A percentile compares a stretch with the other conserved stretches of the same genome.
These are phyloP conservation scores for Primulina huaijiensis DNA, from an alignment of 257 asterid genomes.

Conservation along the genomic window DNA sequence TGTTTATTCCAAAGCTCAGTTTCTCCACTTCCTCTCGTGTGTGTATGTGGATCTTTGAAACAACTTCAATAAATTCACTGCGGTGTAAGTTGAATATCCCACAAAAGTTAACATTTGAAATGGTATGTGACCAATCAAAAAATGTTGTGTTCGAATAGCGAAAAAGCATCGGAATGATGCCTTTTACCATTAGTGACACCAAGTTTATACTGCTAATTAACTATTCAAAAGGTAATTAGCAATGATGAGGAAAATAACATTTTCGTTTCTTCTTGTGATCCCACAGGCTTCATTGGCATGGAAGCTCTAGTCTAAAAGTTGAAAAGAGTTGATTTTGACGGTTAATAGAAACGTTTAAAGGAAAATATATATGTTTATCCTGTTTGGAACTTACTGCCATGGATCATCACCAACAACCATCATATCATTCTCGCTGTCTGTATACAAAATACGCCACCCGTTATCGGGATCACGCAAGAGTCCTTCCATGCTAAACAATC, in stretches of 20 bases:
- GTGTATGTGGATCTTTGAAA: conserved; percentile 76
- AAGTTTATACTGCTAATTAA: background rate
- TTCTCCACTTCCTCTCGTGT: conserved; percentile 92
- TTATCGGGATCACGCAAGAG: conserved; percentile 66
- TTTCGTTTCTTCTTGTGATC: background rate
- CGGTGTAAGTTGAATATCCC: conserved; percentile 18
- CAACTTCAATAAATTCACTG: conserved; percentile 89
- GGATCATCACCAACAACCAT: conserved; percentile 99
- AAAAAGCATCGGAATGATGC: background rate
- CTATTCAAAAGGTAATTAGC: background rate
- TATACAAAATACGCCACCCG: conserved; percentile 89
- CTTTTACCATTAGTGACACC: background rate
- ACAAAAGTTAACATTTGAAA: conserved; percentile 8
- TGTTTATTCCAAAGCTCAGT: conserved; percentile 65
- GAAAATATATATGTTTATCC: background rate
- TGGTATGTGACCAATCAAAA: background rate
- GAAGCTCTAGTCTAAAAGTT: background rate
- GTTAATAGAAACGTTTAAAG: background rate
- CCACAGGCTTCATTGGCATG: background rate
- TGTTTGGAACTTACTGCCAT: conserved; percentile 71
- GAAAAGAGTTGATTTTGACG: background rate
- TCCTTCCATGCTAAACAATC: conserved; percentile 85
- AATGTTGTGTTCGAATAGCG: background rate
- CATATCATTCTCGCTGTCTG: conserved; percentile 94
- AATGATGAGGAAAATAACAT: background rate